Evolutionary conservation across 495 filamentous ascomycete species (phyloP).

Genomic region (Neurospora discreta): DNA sequence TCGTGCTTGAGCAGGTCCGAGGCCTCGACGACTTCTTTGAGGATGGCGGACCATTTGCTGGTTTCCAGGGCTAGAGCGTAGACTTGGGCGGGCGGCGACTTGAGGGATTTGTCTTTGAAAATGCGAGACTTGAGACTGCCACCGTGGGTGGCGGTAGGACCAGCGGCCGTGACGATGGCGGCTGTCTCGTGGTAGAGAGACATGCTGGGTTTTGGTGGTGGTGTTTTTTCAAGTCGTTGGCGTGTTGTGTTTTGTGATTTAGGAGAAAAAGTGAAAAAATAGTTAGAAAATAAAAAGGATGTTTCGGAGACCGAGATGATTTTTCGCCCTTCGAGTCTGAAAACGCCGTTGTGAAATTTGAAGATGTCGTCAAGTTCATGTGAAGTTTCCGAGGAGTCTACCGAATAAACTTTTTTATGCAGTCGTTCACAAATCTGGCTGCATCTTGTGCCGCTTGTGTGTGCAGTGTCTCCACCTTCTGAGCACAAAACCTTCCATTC

Average conservation of each 20-base stretch:
- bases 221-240: background rate
- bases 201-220: slow-evolving; percentile 32
- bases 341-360: background rate
- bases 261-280: too few species aligned
- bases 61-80: slow-evolving; percentile 79
- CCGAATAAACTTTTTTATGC: background rate
- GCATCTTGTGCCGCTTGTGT: background rate
- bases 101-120: slow-evolving; percentile 57
- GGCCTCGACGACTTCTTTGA: slow-evolving; percentile 77
- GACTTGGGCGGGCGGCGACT: slow-evolving; percentile 67
- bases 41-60: slow-evolving; percentile 76
- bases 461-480: background rate
- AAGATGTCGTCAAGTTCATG: background rate
- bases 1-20: slow-evolving; percentile 61
- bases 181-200: slow-evolving; percentile 93
- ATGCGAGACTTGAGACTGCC: slow-evolving; percentile 77
- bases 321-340: background rate
- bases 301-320: background rate
- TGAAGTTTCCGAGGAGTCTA: background rate
- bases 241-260: background rate
- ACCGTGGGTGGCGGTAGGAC: slow-evolving; percentile 32
- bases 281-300: background rate
- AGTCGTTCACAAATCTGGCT: background rate
- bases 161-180: slow-evolving; percentile 49
- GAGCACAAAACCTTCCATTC: background rate